Evolutionary conservation across 108 stramenopile species (phyloP), one percentile per base, ranked within the genome.

Genomic region (Nitzschia putrida): DNA sequence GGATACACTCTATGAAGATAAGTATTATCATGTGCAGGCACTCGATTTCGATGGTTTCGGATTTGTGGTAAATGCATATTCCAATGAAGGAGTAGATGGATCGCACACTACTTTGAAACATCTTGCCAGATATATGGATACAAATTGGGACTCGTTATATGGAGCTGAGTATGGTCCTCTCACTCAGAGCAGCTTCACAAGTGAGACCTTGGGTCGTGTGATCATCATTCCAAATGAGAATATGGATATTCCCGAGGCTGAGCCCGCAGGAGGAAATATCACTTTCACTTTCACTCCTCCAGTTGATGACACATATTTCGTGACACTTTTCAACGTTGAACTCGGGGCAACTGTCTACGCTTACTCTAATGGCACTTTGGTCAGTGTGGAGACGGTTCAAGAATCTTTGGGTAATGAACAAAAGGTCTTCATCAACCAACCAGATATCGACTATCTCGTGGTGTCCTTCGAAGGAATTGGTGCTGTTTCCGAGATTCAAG

Each of bases 61-160:
- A 6, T 64, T 64, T 49, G 23, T 20, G 44, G 63, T 64, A 11
- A 64, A 64, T 64, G 63, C 63, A 47, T 47, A 47, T 64, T 64
- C 63, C 44, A 43, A 64, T 43, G 20, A n/a, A 21, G 63, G 25
- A 24, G 45, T 21, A 26, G 44, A 44, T 11, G 44, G 44, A 11
- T 44, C 44, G 44, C 44, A 47, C 22, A 64, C 63, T 7, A 47
- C 43, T 22, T 16, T 10, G 6, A 45, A 44, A 1, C 22, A 64
- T 25, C 22, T 25, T 11, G 63, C 63, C 23, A 42, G 63, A 10
- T 64, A 64, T 25, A 47, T 64, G 63, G 42, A 64, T 23, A 64
- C 63, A 13, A 40, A 64, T 21, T 23, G 41, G 44, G 18, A 64
- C 23, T 16, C 41, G 7, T 47, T 47, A 13, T 64, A 64, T 25